A percentile compares a stretch with the other conserved stretches of the same genome.
Conservation (phyloP, 108 stramenopile genomes). For the Nitzschia sp. region DNA sequence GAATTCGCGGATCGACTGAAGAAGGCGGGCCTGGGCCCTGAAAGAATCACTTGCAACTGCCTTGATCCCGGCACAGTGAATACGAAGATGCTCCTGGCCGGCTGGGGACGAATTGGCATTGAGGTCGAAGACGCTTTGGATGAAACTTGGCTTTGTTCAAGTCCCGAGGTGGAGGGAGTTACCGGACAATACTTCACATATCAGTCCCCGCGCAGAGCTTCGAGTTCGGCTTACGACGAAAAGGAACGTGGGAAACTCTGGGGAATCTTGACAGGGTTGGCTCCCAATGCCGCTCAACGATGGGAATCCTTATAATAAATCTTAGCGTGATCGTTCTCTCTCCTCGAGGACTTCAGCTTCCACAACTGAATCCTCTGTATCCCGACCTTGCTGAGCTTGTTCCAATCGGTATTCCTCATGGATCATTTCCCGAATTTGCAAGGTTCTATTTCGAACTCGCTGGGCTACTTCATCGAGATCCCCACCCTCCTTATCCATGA, state of each 20-base stretch:
- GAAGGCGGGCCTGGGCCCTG: constrained; percentile 15
- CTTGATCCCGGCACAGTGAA: constrained; percentile 94
- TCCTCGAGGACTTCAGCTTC: constrained; percentile 31
- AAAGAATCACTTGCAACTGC: constrained; percentile 44
- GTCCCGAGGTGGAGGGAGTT: constrained; percentile 25
- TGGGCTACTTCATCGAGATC: constrained; percentile 72
- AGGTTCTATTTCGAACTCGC: constrained; percentile 58
- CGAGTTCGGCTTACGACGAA: constrained; percentile 29
- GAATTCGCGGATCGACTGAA: constrained; percentile 58
- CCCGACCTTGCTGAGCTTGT: constrained; percentile 1
- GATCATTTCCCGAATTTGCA: constrained; percentile 63
- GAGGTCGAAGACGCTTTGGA: constrained; percentile 31
- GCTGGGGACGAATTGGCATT: constrained; percentile 92
- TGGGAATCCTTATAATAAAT: constrained; percentile 26
- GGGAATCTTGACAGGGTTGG: constrained; percentile 31
- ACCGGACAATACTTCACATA: constrained; percentile 38
- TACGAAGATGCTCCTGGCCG: constrained; percentile 91
- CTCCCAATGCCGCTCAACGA: constrained; percentile 27
- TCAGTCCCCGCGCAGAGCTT: constrained; percentile 18
- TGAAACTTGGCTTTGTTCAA: constrained; percentile 36
- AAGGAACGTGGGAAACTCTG: constrained; percentile 37
- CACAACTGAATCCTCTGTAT: constrained; percentile 4
- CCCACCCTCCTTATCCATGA: constrained; percentile 77
- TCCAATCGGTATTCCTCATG: constrained; percentile 47
- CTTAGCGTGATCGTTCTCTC: not conserved